Percentiles rank a stretch among this genome's conserved stretches.
Conservation (phyloP, 1,139 yeast species). For the Nakaseomyces nivariensis region DNA sequence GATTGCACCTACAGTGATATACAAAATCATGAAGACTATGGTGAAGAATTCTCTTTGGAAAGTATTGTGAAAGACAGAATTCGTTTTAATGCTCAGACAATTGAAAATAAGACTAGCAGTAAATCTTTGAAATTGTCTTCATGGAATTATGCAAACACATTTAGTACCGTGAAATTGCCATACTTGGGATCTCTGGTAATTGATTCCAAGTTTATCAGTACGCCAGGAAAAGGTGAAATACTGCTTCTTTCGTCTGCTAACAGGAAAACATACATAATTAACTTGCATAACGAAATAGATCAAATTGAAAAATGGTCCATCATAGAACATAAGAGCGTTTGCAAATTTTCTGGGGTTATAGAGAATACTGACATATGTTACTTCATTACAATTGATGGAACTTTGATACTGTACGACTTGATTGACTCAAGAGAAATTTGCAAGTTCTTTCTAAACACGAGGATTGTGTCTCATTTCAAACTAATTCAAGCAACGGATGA, state of each 20-base stretch:
- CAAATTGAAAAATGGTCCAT: background rate
- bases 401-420: background rate
- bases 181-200: background rate
- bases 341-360: background rate
- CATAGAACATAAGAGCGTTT: background rate
- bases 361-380: background rate
- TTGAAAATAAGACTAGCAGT: background rate
- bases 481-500: background rate
- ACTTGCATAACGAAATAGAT: background rate
- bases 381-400: background rate
- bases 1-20: constrained; percentile 29
- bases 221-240: background rate
- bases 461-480: background rate
- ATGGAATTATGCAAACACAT: background rate
- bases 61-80: constrained; percentile 4
- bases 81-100: background rate
- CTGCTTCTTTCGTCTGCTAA: background rate
- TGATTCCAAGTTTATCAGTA: background rate
- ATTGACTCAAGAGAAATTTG: background rate
- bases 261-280: background rate
- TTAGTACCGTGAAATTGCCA: background rate
- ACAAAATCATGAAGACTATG: constrained; percentile 9
- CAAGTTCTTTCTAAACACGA: background rate
- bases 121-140: background rate
- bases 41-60: constrained; percentile 30